These are phyloP conservation scores for Coniella lustricola DNA, from an alignment of 2,329 filamentous ascomycete species.

Conservation along the genomic window DNA sequence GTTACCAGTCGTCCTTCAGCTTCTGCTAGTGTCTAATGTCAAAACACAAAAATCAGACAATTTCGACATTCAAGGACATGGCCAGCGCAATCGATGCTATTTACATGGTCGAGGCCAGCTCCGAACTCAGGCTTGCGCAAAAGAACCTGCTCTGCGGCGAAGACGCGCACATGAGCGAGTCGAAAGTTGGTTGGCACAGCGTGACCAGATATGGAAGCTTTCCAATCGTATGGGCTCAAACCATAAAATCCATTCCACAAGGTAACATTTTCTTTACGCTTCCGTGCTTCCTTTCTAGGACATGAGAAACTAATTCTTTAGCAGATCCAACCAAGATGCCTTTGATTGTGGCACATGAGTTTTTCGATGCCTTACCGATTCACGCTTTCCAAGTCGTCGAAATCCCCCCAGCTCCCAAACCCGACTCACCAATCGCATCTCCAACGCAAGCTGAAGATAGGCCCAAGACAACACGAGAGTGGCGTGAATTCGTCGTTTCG, in stretches of 20 bases:
- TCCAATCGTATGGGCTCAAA: constrained; percentile 85
- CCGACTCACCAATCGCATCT: constrained; percentile 30
- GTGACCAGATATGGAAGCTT: constrained; percentile 66
- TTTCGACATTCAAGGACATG: constrained; percentile 75
- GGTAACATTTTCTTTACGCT: constrained; percentile 35
- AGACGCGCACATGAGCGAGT: constrained; percentile 59
- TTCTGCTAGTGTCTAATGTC: constrained; percentile 3
- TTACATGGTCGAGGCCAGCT: constrained; percentile 91
- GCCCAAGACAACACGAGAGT: constrained; percentile 45
- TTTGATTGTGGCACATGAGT: constrained; percentile 94
- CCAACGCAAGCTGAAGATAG: constrained; percentile 31
- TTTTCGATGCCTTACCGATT: constrained; percentile 96
- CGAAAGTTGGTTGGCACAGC: constrained; percentile 66
- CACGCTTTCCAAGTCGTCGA: constrained; percentile 81
- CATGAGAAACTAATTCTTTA: not conserved
- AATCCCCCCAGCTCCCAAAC: constrained; percentile 22
- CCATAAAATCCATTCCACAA: constrained; percentile 73
- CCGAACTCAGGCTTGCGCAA: constrained; percentile 68
- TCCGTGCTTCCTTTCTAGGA: not conserved
- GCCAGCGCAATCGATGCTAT: constrained; percentile 73
- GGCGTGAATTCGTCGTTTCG: constrained; percentile 77
- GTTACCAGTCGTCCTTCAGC: not conserved
- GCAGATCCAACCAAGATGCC: constrained; percentile 64
- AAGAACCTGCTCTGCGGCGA: constrained; percentile 74
- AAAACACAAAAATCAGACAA: constrained; percentile 51